phyloP scores from a whole-genome alignment of 345 rosid species.

The Dimocarpus longan region DNA sequence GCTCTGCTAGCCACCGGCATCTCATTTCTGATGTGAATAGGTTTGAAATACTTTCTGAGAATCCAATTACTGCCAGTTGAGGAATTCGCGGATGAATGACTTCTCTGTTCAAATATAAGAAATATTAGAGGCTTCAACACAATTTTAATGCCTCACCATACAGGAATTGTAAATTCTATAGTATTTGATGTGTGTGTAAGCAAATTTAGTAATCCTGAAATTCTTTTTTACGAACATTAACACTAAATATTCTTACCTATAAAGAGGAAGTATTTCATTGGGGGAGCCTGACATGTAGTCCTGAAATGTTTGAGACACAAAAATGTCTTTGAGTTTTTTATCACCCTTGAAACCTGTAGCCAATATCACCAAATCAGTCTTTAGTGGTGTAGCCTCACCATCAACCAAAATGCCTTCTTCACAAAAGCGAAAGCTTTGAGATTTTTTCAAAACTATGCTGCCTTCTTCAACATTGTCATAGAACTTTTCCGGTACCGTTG shows the following conservation, averaged over 20 bases:
- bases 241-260: slow-evolving; percentile 29
- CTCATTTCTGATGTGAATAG: slow-evolving; percentile 44
- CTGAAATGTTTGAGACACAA: slow-evolving; percentile 29
- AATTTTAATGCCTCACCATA: too few relatives aligned
- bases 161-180: too few relatives aligned
- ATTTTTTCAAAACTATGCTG: slow-evolving; percentile 41
- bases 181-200: too few relatives aligned
- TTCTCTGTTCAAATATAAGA: slow-evolving; percentile 30
- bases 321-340: slow-evolving; percentile 37
- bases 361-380: slow-evolving; percentile 38
- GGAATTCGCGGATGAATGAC: slow-evolving; percentile 44
- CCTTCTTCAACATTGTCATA: slow-evolving; percentile 46
- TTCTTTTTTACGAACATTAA: too few relatives aligned
- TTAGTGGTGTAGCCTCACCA: slow-evolving; percentile 22
- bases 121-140: neutral
- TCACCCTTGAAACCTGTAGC: slow-evolving; percentile 49
- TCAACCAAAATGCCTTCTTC: slow-evolving; percentile 30
- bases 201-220: too few relatives aligned
- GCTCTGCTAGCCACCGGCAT: slow-evolving; percentile 42
- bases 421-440: slow-evolving; percentile 33
- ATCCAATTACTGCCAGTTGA: slow-evolving; percentile 45
- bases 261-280: slow-evolving; percentile 37
- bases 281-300: slow-evolving; percentile 33
- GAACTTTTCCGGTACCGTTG: slow-evolving; percentile 39
- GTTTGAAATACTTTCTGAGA: slow-evolving; percentile 41